Percentiles rank a stretch among this genome's conserved stretches.
Conservation (phyloP, 2,329 filamentous ascomycete genomes). For the Arthrobotrys iridis region DNA sequence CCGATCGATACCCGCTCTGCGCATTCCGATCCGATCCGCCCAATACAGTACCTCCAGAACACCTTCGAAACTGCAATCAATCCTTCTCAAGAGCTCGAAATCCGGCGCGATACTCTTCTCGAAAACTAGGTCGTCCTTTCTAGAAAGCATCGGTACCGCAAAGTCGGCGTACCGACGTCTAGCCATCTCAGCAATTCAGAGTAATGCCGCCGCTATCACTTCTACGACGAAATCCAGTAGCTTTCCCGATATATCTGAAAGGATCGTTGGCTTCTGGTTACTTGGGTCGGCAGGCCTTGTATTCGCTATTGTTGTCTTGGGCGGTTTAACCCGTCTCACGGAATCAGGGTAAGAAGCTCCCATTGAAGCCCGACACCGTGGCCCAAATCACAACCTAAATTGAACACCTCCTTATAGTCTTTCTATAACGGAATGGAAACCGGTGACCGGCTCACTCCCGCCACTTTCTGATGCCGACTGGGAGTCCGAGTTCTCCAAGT, state of each 20-base stretch:
- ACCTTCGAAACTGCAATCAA: slow-evolving; percentile 23
- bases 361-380: background rate
- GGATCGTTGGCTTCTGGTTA: slow-evolving; percentile 88
- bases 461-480: slow-evolving; percentile 82
- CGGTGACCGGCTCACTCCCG: slow-evolving; percentile 89
- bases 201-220: background rate
- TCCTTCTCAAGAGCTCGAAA: background rate
- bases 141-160: background rate
- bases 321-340: slow-evolving; percentile 89
- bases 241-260: slow-evolving; percentile 72
- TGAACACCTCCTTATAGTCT: slow-evolving; percentile 68
- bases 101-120: background rate
- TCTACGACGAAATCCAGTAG: slow-evolving; percentile 28
- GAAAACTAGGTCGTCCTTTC: slow-evolving; percentile 5
- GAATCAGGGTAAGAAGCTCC: slow-evolving; percentile 80
- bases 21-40: background rate
- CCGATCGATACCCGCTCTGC: background rate
- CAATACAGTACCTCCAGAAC: slow-evolving; percentile 27
- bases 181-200: slow-evolving; percentile 17
- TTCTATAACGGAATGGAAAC: slow-evolving; percentile 98
- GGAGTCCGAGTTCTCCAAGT: slow-evolving; percentile 92
- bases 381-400: background rate
- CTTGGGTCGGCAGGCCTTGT: slow-evolving; percentile 90
- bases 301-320: slow-evolving; percentile 96
- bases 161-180: slow-evolving; percentile 32